Evolutionary conservation across 2,329 filamentous ascomycete species (phyloP).

Genomic region (Aureobasidium sp.): DNA sequence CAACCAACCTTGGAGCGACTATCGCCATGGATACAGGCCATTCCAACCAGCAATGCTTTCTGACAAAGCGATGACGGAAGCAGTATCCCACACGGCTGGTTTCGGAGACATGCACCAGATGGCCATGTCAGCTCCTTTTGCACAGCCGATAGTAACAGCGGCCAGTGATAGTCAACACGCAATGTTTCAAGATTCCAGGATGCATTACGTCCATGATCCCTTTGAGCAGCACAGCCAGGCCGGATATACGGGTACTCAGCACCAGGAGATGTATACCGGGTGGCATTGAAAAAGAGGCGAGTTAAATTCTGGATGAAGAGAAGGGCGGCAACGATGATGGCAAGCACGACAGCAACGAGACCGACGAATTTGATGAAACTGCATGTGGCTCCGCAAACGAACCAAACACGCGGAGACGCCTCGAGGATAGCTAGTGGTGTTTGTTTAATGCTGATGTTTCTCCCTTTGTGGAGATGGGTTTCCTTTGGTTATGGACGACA

Average conservation of each 20-base stretch:
- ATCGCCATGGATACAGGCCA: background rate
- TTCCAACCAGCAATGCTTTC: background rate
- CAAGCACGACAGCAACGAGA: conserved; percentile 8
- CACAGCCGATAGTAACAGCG: background rate
- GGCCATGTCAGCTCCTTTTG: background rate
- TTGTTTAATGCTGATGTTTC: background rate
- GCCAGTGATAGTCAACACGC: background rate
- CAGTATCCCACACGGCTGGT: background rate
- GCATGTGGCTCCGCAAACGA: background rate
- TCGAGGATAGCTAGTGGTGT: background rate
- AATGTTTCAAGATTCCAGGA: background rate
- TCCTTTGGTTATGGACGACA: background rate
- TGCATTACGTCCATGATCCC: background rate
- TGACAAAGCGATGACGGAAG: background rate
- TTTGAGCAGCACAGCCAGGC: background rate
- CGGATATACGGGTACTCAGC: conserved; percentile 1
- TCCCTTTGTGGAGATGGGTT: background rate
- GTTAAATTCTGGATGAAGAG: background rate
- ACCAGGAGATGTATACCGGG: background rate
- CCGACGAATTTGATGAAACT: conserved; percentile 9
- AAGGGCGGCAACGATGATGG: conserved; percentile 1
- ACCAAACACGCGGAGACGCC: background rate
- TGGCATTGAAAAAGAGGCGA: background rate
- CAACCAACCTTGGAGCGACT: background rate
- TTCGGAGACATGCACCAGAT: background rate